Conservation (phyloP, 2,329 filamentous ascomycete species). For the Xylariaceae sp. region DNA sequence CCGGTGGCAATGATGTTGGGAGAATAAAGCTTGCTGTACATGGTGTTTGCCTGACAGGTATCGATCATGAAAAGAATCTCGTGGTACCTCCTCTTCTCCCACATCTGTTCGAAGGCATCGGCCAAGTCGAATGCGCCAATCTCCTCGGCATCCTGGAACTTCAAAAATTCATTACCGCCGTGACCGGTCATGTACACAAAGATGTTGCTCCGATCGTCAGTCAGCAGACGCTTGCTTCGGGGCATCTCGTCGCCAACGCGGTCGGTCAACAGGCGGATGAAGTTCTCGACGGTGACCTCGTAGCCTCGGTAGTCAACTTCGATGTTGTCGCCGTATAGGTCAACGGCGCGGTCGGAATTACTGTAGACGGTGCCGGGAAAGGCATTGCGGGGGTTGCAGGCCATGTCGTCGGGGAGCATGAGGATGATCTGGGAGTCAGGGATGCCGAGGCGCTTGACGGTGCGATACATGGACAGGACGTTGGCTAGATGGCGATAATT, state of each 20-base stretch:
- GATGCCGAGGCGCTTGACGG: conserved; percentile 95
- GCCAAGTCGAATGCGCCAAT: conserved; percentile 95
- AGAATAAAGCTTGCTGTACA: conserved; percentile 98
- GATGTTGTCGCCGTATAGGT: conserved; percentile 97
- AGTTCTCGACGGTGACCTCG: conserved; percentile 98
- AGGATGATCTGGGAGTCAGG: conserved; percentile 99
- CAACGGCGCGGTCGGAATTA: conserved; percentile 91
- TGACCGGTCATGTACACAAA: conserved; percentile 99
- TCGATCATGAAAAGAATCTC: conserved; percentile 99
- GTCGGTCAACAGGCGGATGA: conserved; percentile 92
- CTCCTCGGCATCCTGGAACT: conserved; percentile 97
- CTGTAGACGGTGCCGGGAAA: conserved; percentile 98
- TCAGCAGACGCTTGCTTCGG: conserved; percentile 86
- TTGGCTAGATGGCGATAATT: conserved; percentile 99
- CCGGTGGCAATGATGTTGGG: conserved; percentile 98
- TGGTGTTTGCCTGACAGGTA: conserved; percentile 98
- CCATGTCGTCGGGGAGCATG: conserved; percentile 99
- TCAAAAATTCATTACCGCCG: conserved; percentile 94
- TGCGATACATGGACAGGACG: conserved; percentile 94
- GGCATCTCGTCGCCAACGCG: conserved; percentile 93
- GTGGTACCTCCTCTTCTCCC: conserved; percentile 99
- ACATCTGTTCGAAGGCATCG: conserved; percentile 99
- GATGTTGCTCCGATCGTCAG: conserved; percentile 94
- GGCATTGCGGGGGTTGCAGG: conserved; percentile 96
- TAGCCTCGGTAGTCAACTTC: conserved; percentile 98